These are phyloP conservation scores for Bipolaris zeicola DNA, from an alignment of 2,329 filamentous ascomycete genomes.

Conservation along the genomic window DNA sequence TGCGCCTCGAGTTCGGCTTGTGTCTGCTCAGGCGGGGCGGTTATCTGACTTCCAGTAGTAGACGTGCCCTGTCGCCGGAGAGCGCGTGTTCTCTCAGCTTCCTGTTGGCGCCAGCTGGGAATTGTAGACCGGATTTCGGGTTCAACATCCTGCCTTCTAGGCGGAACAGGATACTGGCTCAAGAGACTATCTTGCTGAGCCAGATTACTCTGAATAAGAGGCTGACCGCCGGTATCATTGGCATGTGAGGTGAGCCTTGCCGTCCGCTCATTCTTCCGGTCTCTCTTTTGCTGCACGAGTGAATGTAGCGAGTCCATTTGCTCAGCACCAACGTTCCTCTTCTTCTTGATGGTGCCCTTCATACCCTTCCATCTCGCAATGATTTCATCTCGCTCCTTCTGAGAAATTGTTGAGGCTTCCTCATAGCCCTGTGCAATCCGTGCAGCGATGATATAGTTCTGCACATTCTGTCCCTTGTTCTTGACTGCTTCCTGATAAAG, in stretches of 20 bases:
- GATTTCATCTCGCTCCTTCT: constrained; percentile 67
- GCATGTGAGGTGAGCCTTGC: constrained; percentile 28
- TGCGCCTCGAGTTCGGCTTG: constrained; percentile 25
- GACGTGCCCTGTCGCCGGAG: constrained; percentile 28
- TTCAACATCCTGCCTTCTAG: constrained; percentile 12
- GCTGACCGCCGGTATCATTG: constrained; percentile 22
- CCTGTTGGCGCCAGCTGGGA: constrained; percentile 21
- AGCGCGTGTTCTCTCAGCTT: constrained; percentile 19
- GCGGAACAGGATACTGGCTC: constrained; percentile 19
- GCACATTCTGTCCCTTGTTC: constrained; percentile 69
- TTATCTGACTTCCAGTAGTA: constrained; percentile 31
- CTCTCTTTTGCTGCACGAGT: constrained; percentile 47
- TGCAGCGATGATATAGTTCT: constrained; percentile 80
- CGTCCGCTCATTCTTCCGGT: constrained; percentile 44
- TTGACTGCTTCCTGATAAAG: constrained; percentile 78
- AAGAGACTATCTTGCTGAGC: constrained; percentile 24
- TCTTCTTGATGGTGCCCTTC: constrained; percentile 64
- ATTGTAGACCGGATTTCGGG: constrained; percentile 23
- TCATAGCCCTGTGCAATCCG: constrained; percentile 76
- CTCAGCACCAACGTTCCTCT: constrained; percentile 55
- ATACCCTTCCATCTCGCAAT: constrained; percentile 68
- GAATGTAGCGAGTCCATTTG: constrained; percentile 58
- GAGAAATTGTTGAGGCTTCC: constrained; percentile 62
- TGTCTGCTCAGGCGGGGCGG: constrained; percentile 17
- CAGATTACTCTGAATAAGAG: constrained; percentile 19